These are phyloP conservation scores for Aspergillus fructus DNA, from an alignment of 2,329 filamentous ascomycete species.

Conservation along the genomic window DNA sequence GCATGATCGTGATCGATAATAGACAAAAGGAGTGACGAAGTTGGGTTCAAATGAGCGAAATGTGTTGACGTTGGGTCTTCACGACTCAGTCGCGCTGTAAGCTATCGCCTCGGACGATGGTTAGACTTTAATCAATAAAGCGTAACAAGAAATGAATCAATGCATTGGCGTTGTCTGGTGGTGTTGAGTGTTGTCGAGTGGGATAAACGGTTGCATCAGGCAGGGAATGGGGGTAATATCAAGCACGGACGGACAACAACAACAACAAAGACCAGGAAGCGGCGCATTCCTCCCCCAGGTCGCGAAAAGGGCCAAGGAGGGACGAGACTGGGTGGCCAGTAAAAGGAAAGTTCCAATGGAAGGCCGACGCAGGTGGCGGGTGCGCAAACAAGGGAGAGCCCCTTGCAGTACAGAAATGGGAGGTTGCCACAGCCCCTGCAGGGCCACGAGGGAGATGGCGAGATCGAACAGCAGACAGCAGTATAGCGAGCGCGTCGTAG, in stretches of 20 bases:
- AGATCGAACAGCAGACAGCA: neutral
- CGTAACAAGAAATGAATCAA: constrained; percentile 1
- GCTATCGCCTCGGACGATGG: constrained; percentile 18
- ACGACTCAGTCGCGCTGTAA: constrained; percentile 10
- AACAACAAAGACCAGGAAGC: constrained; percentile 13
- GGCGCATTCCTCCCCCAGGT: neutral
- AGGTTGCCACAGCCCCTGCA: neutral
- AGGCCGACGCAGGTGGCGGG: constrained; percentile 10
- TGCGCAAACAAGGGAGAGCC: constrained; percentile 10
- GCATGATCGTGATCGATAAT: constrained; percentile 15
- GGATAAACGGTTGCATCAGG: neutral
- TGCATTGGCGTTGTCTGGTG: neutral
- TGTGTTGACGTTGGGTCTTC: constrained; percentile 6
- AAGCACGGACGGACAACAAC: constrained; percentile 10
- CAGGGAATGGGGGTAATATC: constrained; percentile 9
- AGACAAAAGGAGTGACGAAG: constrained; percentile 15
- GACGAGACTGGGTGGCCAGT: neutral
- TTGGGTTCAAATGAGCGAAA: constrained; percentile 15
- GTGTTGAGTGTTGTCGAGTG: neutral
- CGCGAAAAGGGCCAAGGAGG: neutral
- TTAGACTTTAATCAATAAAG: constrained; percentile 8
- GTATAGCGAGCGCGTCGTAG: too few relatives aligned
- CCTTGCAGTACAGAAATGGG: constrained; percentile 13
- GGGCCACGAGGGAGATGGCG: constrained; percentile 6
- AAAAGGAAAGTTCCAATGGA: neutral